Evolutionary conservation across 2,329 filamentous ascomycete genomes (phyloP), one percentile per base, ranked within the genome.

Genomic region (Curvularia eragrostidis): DNA sequence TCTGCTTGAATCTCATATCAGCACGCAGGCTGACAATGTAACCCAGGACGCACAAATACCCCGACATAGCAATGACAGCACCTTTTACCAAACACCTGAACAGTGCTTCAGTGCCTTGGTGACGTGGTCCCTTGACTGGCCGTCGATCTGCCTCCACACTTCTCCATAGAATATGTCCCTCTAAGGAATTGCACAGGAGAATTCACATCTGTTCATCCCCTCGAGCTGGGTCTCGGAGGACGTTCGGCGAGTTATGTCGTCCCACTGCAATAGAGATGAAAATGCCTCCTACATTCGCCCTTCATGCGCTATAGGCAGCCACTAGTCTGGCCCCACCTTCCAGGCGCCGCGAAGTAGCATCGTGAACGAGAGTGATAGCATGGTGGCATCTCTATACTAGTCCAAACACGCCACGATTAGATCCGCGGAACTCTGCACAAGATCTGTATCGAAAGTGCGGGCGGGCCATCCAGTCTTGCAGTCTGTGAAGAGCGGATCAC

Each of bases 171-270:
- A 36, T 15, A 18, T 2, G 7, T 18, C 3, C 15, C 18, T 36
- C 34, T 3, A 18, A 36, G 18, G 6, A 5, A 18, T 5, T 7
- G 15, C 15, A 18, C 34, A 18, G 15, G 34, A 36, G 8, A n/a
- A 36, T 6, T 6, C 2, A 18, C 6, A 8, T 18, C 6, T 15
- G 3, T 36, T 1, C 18, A 18, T 36, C 18, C 15, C 34, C n/a
- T 36, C 15, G 34, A 2, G 1, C 6, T 36, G 34, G 15, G 34
- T 36, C 15, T 18, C 15, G 15, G 15, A n/a, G 15, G 15, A 9
- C 34, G 18, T 7, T 72, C 68, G 23, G 75, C 61, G 9, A 68
- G 64, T 28, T 73, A 0, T 36, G 34, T 34, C 15, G 13, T 36
- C 5, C 34, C 8, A 36, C 32, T 36, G 7, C 15, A 18, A n/a